A percentile compares a stretch with the other conserved stretches of the same genome.
Evolutionary conservation across 768 basidiomycete genomes (phyloP).

Genomic region (Tubosaeta sp.): DNA sequence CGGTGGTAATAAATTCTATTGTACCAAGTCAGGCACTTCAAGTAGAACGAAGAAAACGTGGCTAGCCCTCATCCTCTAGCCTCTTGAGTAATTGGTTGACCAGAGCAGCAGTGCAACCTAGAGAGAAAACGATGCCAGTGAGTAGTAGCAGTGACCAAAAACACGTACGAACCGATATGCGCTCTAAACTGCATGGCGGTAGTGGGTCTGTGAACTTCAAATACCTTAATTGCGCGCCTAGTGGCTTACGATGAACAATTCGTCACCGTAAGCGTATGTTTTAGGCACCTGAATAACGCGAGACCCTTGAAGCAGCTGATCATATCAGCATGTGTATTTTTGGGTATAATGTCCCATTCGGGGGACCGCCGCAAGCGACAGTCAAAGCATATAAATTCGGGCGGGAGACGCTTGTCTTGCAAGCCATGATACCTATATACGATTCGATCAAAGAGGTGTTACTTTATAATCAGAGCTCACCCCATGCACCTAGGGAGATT

Average conservation of each 20-base stretch:
- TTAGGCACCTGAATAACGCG: slow-evolving; percentile 59
- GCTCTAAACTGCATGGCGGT: slow-evolving; percentile 53
- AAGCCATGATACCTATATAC: slow-evolving; percentile 55
- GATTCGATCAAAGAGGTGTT: background rate
- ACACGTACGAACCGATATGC: slow-evolving; percentile 46
- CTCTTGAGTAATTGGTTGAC: slow-evolving; percentile 62
- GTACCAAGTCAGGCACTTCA: slow-evolving; percentile 5
- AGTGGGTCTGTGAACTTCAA: slow-evolving; percentile 45
- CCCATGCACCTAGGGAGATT: slow-evolving; percentile 36
- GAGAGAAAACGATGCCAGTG: slow-evolving; percentile 8
- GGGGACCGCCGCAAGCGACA: slow-evolving; percentile 65
- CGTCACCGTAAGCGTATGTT: background rate
- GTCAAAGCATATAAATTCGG: slow-evolving; percentile 66
- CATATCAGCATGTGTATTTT: slow-evolving; percentile 50
- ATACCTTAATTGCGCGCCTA: slow-evolving; percentile 69
- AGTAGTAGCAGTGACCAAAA: background rate
- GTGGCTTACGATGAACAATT: background rate
- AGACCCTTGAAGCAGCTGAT: slow-evolving; percentile 64
- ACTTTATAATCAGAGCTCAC: slow-evolving; percentile 13
- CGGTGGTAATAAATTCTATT: slow-evolving; percentile 58
- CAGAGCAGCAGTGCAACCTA: slow-evolving; percentile 52
- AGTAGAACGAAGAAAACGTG: background rate
- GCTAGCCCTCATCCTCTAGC: slow-evolving; percentile 65
- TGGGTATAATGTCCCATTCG: slow-evolving; percentile 67
- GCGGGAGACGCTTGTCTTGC: slow-evolving; percentile 55